Base-by-base conservation (phyloP, 768 basidiomycete species). In the Lanmaoa pseudosensibilis region DNA sequence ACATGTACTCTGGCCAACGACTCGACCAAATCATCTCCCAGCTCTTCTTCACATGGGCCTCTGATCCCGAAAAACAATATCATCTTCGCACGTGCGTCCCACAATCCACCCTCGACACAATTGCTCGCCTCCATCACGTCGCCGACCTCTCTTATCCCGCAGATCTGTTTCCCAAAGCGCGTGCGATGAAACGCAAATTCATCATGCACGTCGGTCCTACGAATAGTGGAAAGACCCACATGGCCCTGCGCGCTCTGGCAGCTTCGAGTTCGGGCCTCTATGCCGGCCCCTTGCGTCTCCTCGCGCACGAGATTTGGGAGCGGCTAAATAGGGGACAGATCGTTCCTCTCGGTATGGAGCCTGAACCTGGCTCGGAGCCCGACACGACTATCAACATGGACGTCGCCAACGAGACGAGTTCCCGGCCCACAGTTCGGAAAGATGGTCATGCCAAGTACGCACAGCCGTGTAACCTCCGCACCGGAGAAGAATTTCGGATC, bases 171-270 rank as follows among this genome's bases (percentile, higher is more conserved):
- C 65, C 74, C 0, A 18, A 50, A 10, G 85, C 93, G 0, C 84
- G 96, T 11, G 65, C 70, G 12, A 74, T 86, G 59, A 80, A 78
- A 18, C 82, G 95, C 19, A 91, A 87, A 62, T 77, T 98, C 63
- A 88, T 95, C 69, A 87, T 98, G 79, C 96, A 99, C 65, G 93
- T 99, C 39, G 97, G 96, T 0, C 97, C 97, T 0, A 98, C 97
- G 23, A 99, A 98, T 72, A 92, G 91, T 59, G 97, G 96, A 32
- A 99, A 99, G 76, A 99, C 96, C 0, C 87, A 98, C 67, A 86
- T 90, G 65, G 97, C 96, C 0, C 76, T 99, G 10, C 86, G 92
- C 43, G 92, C 94, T 0, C 81, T 99, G 2, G 90, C 93, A 0
- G 83, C 85, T 5, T 85, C 94, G 0, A 65, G 69, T 1, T 74